phyloP scores from a whole-genome alignment of 352 stramenopile genomes.

The Phytopythium boreale region DNA sequence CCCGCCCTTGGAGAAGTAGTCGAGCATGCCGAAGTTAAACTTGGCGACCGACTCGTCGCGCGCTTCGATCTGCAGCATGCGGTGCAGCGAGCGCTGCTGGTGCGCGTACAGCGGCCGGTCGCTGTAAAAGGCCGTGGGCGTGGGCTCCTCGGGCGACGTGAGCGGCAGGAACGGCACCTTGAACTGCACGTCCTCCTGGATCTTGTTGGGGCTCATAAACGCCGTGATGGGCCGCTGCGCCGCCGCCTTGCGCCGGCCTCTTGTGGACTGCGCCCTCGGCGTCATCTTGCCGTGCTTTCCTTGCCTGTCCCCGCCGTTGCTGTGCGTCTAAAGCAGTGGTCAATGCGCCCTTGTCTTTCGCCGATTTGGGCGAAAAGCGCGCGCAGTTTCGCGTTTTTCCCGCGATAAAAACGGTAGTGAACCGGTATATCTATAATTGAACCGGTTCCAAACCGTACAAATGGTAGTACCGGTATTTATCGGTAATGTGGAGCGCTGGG shows the following conservation, averaged over 20 bases:
- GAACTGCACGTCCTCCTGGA: slow-evolving; percentile 67
- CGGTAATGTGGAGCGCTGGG: background rate
- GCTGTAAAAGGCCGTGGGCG: slow-evolving; percentile 45
- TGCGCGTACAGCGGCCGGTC: slow-evolving; percentile 68
- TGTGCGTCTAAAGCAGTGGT: background rate
- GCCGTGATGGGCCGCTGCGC: slow-evolving; percentile 53
- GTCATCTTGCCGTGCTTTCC: background rate
- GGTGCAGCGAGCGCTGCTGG: slow-evolving; percentile 79
- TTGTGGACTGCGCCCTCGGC: background rate
- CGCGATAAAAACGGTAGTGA: background rate
- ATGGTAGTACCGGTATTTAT: background rate
- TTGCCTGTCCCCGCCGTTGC: background rate
- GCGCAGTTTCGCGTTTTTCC: background rate
- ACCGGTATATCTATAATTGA: background rate
- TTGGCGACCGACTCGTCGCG: slow-evolving; percentile 53
- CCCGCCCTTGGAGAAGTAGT: slow-evolving; percentile 70
- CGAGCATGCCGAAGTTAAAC: slow-evolving; percentile 76
- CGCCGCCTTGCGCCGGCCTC: slow-evolving; percentile 5
- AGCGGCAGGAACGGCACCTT: slow-evolving; percentile 85
- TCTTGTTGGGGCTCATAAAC: slow-evolving; percentile 40
- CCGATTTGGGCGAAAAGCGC: background rate
- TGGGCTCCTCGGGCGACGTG: slow-evolving; percentile 56
- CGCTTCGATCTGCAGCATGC: slow-evolving; percentile 81
- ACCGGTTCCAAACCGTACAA: no score
- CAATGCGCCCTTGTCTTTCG: background rate